phyloP scores from a whole-genome alignment of 495 filamentous ascomycete genomes.

The Aspergillus affinis region DNA sequence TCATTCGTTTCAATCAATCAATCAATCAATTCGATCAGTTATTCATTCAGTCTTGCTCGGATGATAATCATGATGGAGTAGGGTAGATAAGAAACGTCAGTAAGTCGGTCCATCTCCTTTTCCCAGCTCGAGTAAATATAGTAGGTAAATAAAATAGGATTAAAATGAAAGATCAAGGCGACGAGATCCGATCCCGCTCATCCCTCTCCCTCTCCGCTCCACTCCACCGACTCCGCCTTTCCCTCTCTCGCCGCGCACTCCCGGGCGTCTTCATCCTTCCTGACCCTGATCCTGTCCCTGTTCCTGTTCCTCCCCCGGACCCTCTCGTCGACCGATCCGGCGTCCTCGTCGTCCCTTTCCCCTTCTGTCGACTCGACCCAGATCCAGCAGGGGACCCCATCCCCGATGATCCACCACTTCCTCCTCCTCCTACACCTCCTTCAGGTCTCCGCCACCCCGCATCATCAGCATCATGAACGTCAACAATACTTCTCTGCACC shows the following conservation, averaged over 20 bases:
- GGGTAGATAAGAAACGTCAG: too few relatives aligned
- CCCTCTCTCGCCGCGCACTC: conserved; percentile 17
- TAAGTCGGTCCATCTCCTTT: too few relatives aligned
- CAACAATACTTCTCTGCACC: conserved; percentile 17
- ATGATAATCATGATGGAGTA: neutral
- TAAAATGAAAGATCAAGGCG: neutral
- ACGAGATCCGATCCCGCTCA: conserved; percentile 8
- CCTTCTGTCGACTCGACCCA: conserved; percentile 13
- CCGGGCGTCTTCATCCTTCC: conserved; percentile 12
- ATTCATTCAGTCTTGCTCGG: neutral
- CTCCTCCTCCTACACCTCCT: neutral
- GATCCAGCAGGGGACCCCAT: neutral
- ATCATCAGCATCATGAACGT: conserved; percentile 26
- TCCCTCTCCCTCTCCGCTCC: conserved; percentile 17
- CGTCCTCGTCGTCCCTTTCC: conserved; percentile 2
- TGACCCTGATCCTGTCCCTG: neutral
- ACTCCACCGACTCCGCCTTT: conserved; percentile 21
- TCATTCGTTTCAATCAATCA: neutral
- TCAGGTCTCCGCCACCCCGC: conserved; percentile 21
- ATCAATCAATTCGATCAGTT: neutral
- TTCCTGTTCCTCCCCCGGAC: neutral
- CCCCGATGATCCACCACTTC: neutral
- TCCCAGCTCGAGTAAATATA: too few relatives aligned
- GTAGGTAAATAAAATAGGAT: too few relatives aligned
- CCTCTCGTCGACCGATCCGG: neutral